Evolutionary conservation across 371 early-diverging fungal species (phyloP), one percentile per base, ranked within the genome.

Genomic region (Rhizomucor miehei): DNA sequence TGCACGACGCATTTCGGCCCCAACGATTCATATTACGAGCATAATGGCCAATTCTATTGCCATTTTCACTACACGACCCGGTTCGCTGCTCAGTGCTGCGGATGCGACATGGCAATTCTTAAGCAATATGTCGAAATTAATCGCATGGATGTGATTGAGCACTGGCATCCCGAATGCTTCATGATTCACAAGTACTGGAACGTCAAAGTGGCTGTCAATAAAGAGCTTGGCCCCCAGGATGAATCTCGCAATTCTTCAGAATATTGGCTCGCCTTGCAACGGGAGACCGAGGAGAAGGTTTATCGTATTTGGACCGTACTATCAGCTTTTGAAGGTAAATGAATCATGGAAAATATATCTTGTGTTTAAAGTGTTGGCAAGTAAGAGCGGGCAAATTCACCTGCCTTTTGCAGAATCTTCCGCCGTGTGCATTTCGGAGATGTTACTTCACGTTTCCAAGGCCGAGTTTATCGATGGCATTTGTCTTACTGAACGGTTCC

Each of bases 91-190:
- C 38, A 87, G 55, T 98, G 98, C 67, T 86, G 91, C 6, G 98
- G 98, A 14, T 98, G 98, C 68, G 81, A 89, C 63, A 90, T 89
- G 45, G 92, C 94, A 23, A 95, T 98, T 35, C 79, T 98, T 56
- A 91, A 94, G 69, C 92, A 92, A 59, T 98, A 93, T 74, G 88
- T 98, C 54, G 95, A 98, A 63, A 90, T 93, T 51, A 87, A 84
- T 59, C 79, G 84, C 44, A 90, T 90, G 56, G 84, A 83, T 63
- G 69, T 82, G 54, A 87, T 89, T 50, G 89, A 88, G 57, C 91
- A 92, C 60, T 98, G 98, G 98, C 98, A 98, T 77, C 97, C 97
- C 24, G 95, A 95, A 71, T 98, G 98, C 76, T 98, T 97, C 71
- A 97, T 95, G 98, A 93, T 98, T 47, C 90, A 93, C 78, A 97